These are phyloP conservation scores for Jatropha podagrica DNA, from an alignment of 441 rosid species.

Conservation along the genomic window DNA sequence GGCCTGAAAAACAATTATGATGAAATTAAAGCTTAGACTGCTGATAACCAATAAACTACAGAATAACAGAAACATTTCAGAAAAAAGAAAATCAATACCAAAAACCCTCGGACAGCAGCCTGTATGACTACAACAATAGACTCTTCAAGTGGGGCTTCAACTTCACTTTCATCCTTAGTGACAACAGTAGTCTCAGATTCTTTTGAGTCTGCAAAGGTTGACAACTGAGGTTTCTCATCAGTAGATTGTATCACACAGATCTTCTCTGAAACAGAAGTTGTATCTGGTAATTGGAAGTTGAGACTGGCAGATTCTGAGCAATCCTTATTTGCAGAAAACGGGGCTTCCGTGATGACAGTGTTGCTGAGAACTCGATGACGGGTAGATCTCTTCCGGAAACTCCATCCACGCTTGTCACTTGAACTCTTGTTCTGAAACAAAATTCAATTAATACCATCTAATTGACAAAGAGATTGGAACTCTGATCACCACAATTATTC, in stretches of 20 bases:
- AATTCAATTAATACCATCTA: slow-evolving; percentile 16
- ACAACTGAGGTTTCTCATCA: slow-evolving; percentile 47
- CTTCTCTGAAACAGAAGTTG: slow-evolving; percentile 44
- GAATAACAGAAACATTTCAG: background rate
- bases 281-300: slow-evolving; percentile 39
- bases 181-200: slow-evolving; percentile 36
- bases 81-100: slow-evolving; percentile 42
- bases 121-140: slow-evolving; percentile 57
- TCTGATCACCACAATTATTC: background rate
- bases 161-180: slow-evolving; percentile 32
- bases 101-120: slow-evolving; percentile 56
- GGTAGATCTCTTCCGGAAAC: slow-evolving; percentile 80
- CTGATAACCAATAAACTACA: slow-evolving; percentile 4
- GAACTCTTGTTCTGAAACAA: slow-evolving; percentile 55
- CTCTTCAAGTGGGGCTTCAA: slow-evolving; percentile 40
- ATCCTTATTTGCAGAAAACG: slow-evolving; percentile 50
- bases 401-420: slow-evolving; percentile 72
- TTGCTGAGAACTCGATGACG: slow-evolving; percentile 71
- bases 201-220: slow-evolving; percentile 33
- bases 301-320: slow-evolving; percentile 53
- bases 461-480: background rate
- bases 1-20: slow-evolving; percentile 46
- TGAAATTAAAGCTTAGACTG: background rate
- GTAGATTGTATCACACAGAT: slow-evolving; percentile 30
- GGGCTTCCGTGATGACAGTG: slow-evolving; percentile 50